phyloP scores from a whole-genome alignment of 495 filamentous ascomycete species.

The Apiosordaria backusii region DNA sequence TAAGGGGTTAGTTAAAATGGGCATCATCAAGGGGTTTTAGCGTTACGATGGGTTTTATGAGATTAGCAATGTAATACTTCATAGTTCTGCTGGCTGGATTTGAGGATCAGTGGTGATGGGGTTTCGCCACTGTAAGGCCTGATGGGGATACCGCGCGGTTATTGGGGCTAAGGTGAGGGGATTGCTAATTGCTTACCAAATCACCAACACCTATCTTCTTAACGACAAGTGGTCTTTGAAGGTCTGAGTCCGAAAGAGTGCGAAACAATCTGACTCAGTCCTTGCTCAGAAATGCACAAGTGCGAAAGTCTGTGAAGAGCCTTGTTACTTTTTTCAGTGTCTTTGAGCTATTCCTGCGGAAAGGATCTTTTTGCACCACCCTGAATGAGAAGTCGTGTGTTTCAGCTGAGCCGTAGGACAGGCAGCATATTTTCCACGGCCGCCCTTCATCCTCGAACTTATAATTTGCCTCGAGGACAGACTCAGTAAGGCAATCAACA shows the following conservation, averaged over 20 bases:
- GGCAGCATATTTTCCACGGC: background rate
- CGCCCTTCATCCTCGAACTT: background rate
- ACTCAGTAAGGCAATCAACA: background rate
- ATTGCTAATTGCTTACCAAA: constrained; percentile 6
- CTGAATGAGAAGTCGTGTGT: background rate
- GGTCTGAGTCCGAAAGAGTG: background rate
- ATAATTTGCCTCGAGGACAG: background rate
- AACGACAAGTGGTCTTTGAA: background rate
- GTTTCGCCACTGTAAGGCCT: background rate
- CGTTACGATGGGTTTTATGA: background rate
- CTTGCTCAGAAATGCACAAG: background rate
- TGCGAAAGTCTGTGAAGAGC: background rate
- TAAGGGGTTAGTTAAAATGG: background rate
- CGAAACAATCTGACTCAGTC: background rate
- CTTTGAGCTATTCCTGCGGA: background rate
- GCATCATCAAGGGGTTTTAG: background rate
- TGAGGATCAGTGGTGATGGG: no score
- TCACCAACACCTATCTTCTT: background rate
- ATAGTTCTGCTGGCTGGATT: background rate
- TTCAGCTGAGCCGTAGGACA: background rate
- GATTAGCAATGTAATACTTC: background rate
- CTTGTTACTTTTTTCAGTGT: background rate
- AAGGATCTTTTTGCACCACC: background rate
- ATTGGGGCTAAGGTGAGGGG: background rate
- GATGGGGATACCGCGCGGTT: constrained; percentile 8